Evolutionary conservation across 176 grass and related monocot genomes (phyloP).

Genomic region (Cenchrus purpureus): DNA sequence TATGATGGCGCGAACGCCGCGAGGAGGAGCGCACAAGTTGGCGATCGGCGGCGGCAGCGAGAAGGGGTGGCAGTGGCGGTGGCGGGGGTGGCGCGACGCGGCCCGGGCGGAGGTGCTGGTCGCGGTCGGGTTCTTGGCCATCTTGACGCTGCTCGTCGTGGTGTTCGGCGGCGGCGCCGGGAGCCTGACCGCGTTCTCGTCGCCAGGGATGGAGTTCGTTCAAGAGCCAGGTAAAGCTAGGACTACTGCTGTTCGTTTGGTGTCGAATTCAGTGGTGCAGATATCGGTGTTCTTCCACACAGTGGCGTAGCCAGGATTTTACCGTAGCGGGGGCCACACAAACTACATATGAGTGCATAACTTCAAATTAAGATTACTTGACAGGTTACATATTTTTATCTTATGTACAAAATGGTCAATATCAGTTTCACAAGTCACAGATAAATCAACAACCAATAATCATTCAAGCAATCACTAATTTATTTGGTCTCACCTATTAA

Average conservation of each 20-base stretch:
- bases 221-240: constrained; percentile 1
- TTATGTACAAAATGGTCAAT: too few relatives aligned
- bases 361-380: too few relatives aligned
- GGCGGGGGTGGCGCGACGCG: neutral
- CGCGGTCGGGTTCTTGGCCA: neutral
- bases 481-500: too few relatives aligned
- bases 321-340: too few relatives aligned
- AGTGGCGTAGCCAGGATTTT: too few relatives aligned
- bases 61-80: neutral
- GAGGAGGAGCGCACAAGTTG: neutral
- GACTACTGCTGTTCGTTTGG: neutral
- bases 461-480: too few relatives aligned
- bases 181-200: neutral
- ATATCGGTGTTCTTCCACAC: neutral
- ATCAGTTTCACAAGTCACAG: too few relatives aligned
- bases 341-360: too few relatives aligned
- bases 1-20: neutral
- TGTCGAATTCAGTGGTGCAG: neutral
- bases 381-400: too few relatives aligned
- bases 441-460: too few relatives aligned
- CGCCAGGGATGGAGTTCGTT: neutral
- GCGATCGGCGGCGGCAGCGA: neutral
- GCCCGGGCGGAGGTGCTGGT: constrained; percentile 1
- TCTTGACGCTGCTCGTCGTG: constrained; percentile 15
- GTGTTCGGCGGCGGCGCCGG: neutral